Base-by-base conservation (phyloP, 129 eudicot species). In the Apium graveolens region DNA sequence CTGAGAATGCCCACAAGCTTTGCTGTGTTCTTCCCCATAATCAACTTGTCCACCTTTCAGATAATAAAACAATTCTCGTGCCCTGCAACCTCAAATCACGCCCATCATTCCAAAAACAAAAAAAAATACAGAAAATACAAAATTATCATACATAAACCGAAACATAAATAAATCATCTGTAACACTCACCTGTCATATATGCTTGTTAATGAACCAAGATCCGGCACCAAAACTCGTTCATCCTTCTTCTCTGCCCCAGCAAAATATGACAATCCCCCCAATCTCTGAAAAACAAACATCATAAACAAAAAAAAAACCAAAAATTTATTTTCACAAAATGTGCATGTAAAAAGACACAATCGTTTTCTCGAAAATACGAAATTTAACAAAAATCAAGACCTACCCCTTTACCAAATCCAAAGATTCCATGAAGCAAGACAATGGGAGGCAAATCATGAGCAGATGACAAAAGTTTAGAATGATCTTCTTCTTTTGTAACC, bases 211-310 rank as follows among this genome's bases (percentile, higher is more conserved):
- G 79, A 79, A 31, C 60, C 97, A 83, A 94, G 86, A 87, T 94
- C 97, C 62, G 97, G 97, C 83, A 94, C 98, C 78, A 94, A 83
- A 83, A 91, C 97, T 85, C 87, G 90, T 78, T 91, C 98, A 82
- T 94, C 97, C 84, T 90, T 94, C 91, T 91, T 94, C 86, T 94
- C 98, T 11, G 97, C 98, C 53, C 98, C 98, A 44, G 88, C 97
- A 83, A 94, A 94, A 86, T 94, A 91, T 5, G 98, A 94, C 20
- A 94, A 75, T 62, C 96, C 93, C 35, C 98, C 98, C 69, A 94
- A 86, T 86, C 92, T 89, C 97, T 94, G 93, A 77, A 55, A 55
- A 80, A 77, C 62, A 46, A 53, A 32, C 29, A 60, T 60, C 16
- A 60, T 13, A 24, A n/a, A 21, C 66, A 49, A n/a, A 11, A 27